A percentile compares a stretch with the other conserved stretches of the same genome.
Conservation (phyloP, 306 rosid species). For the Pyrus betulifolia region DNA sequence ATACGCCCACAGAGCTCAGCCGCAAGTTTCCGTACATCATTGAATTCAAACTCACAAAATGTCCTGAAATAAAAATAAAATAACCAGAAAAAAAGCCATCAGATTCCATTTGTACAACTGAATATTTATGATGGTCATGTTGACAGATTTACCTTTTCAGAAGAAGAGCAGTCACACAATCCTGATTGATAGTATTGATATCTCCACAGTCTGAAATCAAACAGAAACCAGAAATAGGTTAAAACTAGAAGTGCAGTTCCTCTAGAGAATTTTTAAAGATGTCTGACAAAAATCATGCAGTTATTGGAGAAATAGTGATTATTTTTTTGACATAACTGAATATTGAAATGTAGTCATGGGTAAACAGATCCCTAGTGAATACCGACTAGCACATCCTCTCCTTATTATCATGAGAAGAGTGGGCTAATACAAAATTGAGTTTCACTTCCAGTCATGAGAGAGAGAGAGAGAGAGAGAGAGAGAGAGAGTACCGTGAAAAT, state of each 20-base stretch:
- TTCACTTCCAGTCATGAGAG: background rate
- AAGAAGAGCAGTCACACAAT: slow-evolving; percentile 50
- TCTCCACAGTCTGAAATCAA: slow-evolving; percentile 30
- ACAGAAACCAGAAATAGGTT: slow-evolving; percentile 4
- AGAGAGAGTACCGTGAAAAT: background rate
- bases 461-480: slow-evolving; percentile 18
- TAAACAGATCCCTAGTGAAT: background rate
- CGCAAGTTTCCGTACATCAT: slow-evolving; percentile 77
- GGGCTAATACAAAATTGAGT: background rate
- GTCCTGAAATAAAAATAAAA: slow-evolving; percentile 42
- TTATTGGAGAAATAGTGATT: background rate
- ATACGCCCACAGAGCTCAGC: slow-evolving; percentile 94
- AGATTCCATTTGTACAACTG: slow-evolving; percentile 15
- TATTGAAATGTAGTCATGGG: background rate
- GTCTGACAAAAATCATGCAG: background rate
- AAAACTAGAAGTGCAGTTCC: background rate
- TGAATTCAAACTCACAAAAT: slow-evolving; percentile 63
- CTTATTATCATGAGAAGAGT: too few relatives aligned
- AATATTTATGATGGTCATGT: background rate
- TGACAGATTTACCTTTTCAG: slow-evolving; percentile 41
- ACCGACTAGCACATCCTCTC: background rate
- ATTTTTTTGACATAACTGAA: background rate
- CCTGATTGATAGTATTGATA: slow-evolving; percentile 25
- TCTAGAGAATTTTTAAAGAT: background rate
- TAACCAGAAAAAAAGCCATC: background rate